Evolutionary conservation across 768 basidiomycete genomes (phyloP), one percentile per base, ranked within the genome.

Genomic region (Hericium coralloides): DNA sequence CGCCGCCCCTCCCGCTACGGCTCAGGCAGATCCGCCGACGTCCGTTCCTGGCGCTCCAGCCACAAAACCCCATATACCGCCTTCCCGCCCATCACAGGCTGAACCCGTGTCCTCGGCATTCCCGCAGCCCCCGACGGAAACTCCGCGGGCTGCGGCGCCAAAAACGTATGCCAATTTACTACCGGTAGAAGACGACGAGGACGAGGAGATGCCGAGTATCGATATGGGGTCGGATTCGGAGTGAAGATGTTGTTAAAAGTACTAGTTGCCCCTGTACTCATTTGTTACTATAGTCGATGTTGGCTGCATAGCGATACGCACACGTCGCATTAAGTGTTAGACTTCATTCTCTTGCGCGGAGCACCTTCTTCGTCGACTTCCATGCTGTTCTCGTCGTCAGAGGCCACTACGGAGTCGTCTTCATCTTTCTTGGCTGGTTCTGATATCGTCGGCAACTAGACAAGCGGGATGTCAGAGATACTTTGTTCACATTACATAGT

Each of bases 211-310:
- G 75, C 91, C 91, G 2, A 65, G 74, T 12, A 91, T 94, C 38
- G 79, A 92, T 66, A 73, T 90, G 74, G 83, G 78, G 41, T 92
- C 90, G 1, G 90, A 92, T 68, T 87, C 89, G 4, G 91, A 92
- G 43, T 73, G 31, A 72, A 36, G 79, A 79, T 12, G 54, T 56
- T 20, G 39, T 39, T 36, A 45, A 51, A 23, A n/a, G 43, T 15
- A 45, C 20, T 45, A 20, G 31, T 31, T 45, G 20, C 17, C 15
- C 15, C 2, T 45, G 43, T 5, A 18, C 43, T 45, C 17, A n/a
- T 17, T 31, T 31, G 31, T 31, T 31, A 31, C 8, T 31, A 31
- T 31, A 31, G 10, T 31, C 31, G 10, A 8, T 31, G 31, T 6
- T 31, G 31, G 31, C 31, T 31, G 31, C 31, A 31, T 7, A 31